phyloP scores from a whole-genome alignment of 495 filamentous ascomycete genomes.

The Tuber borchii region DNA sequence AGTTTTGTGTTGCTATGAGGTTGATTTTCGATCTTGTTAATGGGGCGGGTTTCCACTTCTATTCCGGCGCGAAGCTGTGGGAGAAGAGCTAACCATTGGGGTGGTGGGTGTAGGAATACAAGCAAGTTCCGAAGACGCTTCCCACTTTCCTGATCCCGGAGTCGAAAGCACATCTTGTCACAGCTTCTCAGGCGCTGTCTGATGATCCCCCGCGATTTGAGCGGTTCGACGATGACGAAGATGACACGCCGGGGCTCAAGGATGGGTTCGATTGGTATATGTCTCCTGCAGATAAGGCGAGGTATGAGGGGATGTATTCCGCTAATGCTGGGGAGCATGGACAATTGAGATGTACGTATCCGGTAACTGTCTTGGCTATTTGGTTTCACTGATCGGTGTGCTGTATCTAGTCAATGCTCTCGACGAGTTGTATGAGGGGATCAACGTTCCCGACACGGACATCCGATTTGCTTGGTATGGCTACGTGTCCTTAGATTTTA shows the following conservation, averaged over 20 bases:
- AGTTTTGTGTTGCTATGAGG: conserved; percentile 98
- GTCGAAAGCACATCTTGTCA: conserved; percentile 91
- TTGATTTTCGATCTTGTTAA: conserved; percentile 95
- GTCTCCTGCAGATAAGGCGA: conserved; percentile 77
- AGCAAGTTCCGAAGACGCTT: conserved; percentile 70
- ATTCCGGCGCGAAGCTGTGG: conserved; percentile 11
- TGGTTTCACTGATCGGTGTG: conserved; percentile 5
- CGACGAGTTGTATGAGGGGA: conserved; percentile 74
- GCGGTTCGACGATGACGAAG: conserved; percentile 60
- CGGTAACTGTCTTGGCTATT: not conserved
- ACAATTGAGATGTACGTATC: conserved; percentile 62
- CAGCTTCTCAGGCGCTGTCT: conserved; percentile 74
- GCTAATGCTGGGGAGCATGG: conserved; percentile 80
- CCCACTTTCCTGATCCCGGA: conserved; percentile 97
- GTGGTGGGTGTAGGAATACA: conserved; percentile 59
- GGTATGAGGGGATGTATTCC: conserved; percentile 93
- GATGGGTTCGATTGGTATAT: conserved; percentile 99
- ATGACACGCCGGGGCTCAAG: conserved; percentile 74
- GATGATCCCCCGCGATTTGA: conserved; percentile 72
- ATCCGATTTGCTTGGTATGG: conserved; percentile 73
- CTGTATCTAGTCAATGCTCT: conserved; percentile 61
- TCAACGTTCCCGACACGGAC: conserved; percentile 94
- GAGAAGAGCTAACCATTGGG: conserved; percentile 14
- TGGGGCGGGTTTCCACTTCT: conserved; percentile 56
- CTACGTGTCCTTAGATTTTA: not conserved